Percentiles rank a stretch among this genome's conserved stretches.
phyloP scores from a whole-genome alignment of 2,329 filamentous ascomycete species.

The Elsinoe fawcettii region DNA sequence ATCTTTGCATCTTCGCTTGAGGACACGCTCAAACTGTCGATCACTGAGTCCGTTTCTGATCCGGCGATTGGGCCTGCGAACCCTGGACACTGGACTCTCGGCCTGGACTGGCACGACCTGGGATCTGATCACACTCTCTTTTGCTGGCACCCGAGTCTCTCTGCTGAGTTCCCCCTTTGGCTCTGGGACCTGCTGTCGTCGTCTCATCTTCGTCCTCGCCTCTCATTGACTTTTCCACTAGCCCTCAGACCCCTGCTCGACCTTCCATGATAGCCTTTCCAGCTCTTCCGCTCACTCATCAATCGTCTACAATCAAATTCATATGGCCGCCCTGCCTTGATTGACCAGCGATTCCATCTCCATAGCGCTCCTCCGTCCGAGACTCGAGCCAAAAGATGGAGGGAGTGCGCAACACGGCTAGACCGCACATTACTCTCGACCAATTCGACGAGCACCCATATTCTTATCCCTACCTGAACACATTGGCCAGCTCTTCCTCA shows the following conservation, averaged over 20 bases:
- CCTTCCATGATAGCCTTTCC: not conserved
- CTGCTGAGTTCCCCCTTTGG: no score
- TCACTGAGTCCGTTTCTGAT: not conserved
- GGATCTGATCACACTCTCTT: not conserved
- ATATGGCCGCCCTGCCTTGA: conserved; percentile 3
- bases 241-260: not conserved
- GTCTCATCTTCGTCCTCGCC: conserved; percentile 4
- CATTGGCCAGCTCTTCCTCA: not conserved
- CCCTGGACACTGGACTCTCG: not conserved
- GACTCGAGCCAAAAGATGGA: conserved; percentile 3
- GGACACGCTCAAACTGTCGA: not conserved
- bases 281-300: not conserved
- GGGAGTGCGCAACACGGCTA: not conserved
- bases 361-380: not conserved
- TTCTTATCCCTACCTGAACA: conserved; percentile 7
- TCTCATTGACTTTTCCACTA: conserved; percentile 2
- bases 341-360: not conserved
- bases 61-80: not conserved
- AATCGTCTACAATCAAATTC: not conserved
- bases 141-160: no score
- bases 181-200: not conserved
- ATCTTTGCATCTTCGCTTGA: not conserved
- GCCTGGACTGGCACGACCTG: not conserved
- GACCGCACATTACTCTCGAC: conserved; percentile 3
- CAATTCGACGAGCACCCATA: conserved; percentile 13